Conservation (phyloP, 1,284 basidiomycete species). For the Ceratobasidium sp. region DNA sequence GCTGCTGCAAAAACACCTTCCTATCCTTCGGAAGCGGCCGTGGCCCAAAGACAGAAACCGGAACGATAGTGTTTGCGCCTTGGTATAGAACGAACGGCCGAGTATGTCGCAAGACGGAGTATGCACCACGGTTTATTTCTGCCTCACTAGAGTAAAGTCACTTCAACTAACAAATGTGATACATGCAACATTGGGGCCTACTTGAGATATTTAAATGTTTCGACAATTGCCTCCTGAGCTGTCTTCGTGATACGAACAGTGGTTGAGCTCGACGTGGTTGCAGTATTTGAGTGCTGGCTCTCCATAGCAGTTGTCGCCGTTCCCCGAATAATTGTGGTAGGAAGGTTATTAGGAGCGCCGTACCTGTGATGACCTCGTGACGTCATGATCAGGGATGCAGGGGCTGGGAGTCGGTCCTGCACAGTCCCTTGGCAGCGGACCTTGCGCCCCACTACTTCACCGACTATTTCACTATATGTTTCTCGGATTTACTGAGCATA, state of each 20-base stretch:
- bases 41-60: slow-evolving; percentile 42
- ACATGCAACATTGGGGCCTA: neutral
- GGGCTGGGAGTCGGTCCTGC: too few species aligned
- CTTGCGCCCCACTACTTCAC: too few species aligned
- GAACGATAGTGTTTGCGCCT: slow-evolving; percentile 41
- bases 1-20: slow-evolving; percentile 50
- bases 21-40: slow-evolving; percentile 45
- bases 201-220: slow-evolving; percentile 35
- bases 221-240: slow-evolving; percentile 27
- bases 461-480: too few species aligned
- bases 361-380: neutral
- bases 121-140: slow-evolving; percentile 19
- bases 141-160: neutral
- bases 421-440: too few species aligned
- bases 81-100: slow-evolving; percentile 46
- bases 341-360: neutral
- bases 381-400: too few species aligned
- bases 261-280: slow-evolving; percentile 1
- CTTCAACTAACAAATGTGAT: neutral
- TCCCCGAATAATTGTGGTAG: neutral
- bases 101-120: slow-evolving; percentile 43
- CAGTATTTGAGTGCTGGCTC: neutral
- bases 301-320: neutral
- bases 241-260: slow-evolving; percentile 23
- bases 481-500: too few species aligned